These are phyloP conservation scores for Cutaneotrichosporon arboriforme DNA, from an alignment of 1,284 basidiomycete species.

Conservation along the genomic window DNA sequence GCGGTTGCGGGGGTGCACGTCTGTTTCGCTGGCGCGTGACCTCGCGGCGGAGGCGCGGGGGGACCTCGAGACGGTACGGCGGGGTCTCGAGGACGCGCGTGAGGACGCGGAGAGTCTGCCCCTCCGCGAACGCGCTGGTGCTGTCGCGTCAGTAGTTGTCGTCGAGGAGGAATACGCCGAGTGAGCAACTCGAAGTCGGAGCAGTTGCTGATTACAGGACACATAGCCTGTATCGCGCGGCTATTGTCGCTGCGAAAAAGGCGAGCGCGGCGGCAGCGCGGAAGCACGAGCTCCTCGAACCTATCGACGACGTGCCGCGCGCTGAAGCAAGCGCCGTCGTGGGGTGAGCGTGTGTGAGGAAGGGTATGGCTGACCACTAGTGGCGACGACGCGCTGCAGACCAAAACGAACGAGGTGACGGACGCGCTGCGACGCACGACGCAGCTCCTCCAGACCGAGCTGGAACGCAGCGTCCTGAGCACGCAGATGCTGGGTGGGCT, in stretches of 20 bases:
- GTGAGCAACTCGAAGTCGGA: constrained; percentile 11
- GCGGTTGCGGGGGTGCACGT: constrained; percentile 59
- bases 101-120: constrained; percentile 12
- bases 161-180: constrained; percentile 17
- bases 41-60: constrained; percentile 67
- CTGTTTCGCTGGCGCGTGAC: constrained; percentile 63
- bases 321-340: constrained; percentile 19
- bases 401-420: constrained; percentile 79
- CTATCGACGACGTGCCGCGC: constrained; percentile 6
- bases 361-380: constrained; percentile 11
- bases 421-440: constrained; percentile 77
- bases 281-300: constrained; percentile 26
- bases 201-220: constrained; percentile 6
- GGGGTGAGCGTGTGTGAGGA: constrained; percentile 4
- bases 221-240: constrained; percentile 26
- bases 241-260: constrained; percentile 26
- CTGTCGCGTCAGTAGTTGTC: constrained; percentile 49
- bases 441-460: constrained; percentile 77
- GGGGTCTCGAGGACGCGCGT: constrained; percentile 3
- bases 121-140: constrained; percentile 47
- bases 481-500: constrained; percentile 72
- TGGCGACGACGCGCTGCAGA: constrained; percentile 80
- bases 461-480: constrained; percentile 78
- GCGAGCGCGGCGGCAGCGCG: constrained; percentile 15
- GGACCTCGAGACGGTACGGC: constrained; percentile 61